phyloP scores from a whole-genome alignment of 345 rosid genomes.

The Clarkia xantiana region DNA sequence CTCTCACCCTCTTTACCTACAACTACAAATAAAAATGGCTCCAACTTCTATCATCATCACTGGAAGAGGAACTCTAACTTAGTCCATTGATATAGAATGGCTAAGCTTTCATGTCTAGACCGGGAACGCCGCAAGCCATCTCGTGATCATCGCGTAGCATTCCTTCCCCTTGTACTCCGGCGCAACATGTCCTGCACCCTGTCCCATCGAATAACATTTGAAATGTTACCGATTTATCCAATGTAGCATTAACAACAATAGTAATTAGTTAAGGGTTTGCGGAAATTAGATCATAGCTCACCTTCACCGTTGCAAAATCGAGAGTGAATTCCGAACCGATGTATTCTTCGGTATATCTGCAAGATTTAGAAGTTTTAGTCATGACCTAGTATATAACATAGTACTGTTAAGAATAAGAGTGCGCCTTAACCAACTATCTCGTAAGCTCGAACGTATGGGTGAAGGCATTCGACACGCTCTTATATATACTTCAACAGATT shows the following conservation, averaged over 20 bases:
- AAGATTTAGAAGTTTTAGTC: background rate
- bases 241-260: background rate
- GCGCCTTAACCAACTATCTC: too few relatives aligned
- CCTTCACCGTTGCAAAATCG: constrained; percentile 15
- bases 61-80: too few relatives aligned
- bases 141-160: constrained; percentile 13
- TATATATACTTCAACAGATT: too few relatives aligned
- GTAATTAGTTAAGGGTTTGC: background rate
- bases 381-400: too few relatives aligned
- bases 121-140: constrained; percentile 10
- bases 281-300: constrained; percentile 2
- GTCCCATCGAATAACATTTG: background rate
- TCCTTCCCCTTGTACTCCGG: constrained; percentile 19
- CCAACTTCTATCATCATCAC: too few relatives aligned
- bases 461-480: too few relatives aligned
- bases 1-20: too few relatives aligned
- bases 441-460: too few relatives aligned
- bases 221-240: background rate
- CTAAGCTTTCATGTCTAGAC: too few relatives aligned
- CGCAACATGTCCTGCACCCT: constrained; percentile 23
- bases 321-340: constrained; percentile 6
- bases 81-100: too few relatives aligned
- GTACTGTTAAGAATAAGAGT: too few relatives aligned
- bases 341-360: constrained; percentile 17
- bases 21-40: too few relatives aligned